phyloP scores from a whole-genome alignment of 805 yeast genomes.

The Cyberlindnera mississippiensis region DNA sequence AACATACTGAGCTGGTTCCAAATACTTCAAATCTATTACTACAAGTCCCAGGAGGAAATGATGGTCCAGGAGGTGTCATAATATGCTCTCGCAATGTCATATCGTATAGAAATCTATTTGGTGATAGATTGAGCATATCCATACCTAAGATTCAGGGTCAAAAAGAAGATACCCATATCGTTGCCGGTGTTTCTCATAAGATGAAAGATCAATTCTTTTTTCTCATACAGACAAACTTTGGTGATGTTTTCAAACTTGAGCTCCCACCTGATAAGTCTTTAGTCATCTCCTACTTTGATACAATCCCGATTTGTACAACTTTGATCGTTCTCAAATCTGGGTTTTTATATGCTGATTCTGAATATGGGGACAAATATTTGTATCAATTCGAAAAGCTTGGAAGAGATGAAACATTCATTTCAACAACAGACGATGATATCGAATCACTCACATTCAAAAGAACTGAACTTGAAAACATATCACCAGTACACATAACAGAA shows the following conservation, averaged over 20 bases:
- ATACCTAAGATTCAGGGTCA: constrained; percentile 47
- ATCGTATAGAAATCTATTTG: constrained; percentile 44
- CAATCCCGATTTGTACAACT: constrained; percentile 55
- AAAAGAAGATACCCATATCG: constrained; percentile 34
- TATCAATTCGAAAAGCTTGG: constrained; percentile 81
- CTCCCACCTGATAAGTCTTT: constrained; percentile 43
- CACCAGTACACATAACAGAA: constrained; percentile 46
- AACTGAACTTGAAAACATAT: constrained; percentile 48
- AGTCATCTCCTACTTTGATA: constrained; percentile 68
- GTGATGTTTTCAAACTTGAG: constrained; percentile 72
- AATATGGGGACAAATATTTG: constrained; percentile 58
- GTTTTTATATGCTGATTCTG: constrained; percentile 63
- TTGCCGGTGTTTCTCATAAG: constrained; percentile 60
- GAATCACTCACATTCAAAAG: constrained; percentile 33
- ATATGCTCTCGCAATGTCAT: constrained; percentile 56
- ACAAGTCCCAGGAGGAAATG: constrained; percentile 69
- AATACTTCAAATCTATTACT: constrained; percentile 48
- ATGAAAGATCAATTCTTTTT: constrained; percentile 61
- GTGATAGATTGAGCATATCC: constrained; percentile 39
- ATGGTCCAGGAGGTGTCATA: constrained; percentile 67
- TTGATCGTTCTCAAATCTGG: constrained; percentile 71
- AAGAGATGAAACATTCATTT: constrained; percentile 42
- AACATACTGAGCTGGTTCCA: constrained; percentile 38
- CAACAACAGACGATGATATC: constrained; percentile 27
- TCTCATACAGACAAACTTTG: constrained; percentile 62